Evolutionary conservation across 2,329 filamentous ascomycete species (phyloP).

Genomic region (Clathrospora elynae): DNA sequence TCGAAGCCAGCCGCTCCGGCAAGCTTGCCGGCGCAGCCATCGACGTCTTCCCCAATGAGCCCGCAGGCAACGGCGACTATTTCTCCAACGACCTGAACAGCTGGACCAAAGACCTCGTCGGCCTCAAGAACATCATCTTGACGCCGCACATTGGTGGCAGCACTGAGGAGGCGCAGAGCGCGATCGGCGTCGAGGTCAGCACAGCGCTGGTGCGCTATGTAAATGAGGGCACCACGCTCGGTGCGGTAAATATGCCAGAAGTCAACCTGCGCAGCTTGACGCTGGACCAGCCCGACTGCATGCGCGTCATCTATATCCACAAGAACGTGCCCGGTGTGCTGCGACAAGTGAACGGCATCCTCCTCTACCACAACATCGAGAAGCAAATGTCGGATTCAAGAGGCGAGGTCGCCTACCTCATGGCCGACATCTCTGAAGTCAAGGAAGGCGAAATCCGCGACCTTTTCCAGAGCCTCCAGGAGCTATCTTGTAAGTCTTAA

Average conservation of each 20-base stretch:
- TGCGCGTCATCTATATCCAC: slow-evolving; percentile 95
- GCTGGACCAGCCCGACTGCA: slow-evolving; percentile 84
- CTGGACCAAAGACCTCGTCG: slow-evolving; percentile 84
- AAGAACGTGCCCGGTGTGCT: slow-evolving; percentile 95
- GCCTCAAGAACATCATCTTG: slow-evolving; percentile 88
- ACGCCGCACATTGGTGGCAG: slow-evolving; percentile 97
- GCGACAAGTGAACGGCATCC: slow-evolving; percentile 90
- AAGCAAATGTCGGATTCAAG: slow-evolving; percentile 98
- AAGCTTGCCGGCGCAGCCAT: slow-evolving; percentile 93
- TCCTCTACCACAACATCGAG: slow-evolving; percentile 95
- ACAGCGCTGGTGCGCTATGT: slow-evolving; percentile 91
- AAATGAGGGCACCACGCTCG: slow-evolving; percentile 89
- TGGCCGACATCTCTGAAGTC: slow-evolving; percentile 95
- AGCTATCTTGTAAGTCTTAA: slow-evolving; percentile 70
- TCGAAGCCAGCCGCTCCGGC: slow-evolving; percentile 82
- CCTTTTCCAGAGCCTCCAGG: slow-evolving; percentile 81
- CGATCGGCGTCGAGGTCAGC: slow-evolving; percentile 91
- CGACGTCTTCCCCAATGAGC: slow-evolving; percentile 94
- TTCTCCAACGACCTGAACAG: slow-evolving; percentile 82
- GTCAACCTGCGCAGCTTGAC: slow-evolving; percentile 88
- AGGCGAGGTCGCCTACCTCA: slow-evolving; percentile 92
- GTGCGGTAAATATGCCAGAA: slow-evolving; percentile 96
- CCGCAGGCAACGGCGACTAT: slow-evolving; percentile 91
- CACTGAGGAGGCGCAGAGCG: slow-evolving; percentile 95
- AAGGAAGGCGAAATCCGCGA: slow-evolving; percentile 80